A percentile compares a stretch with the other conserved stretches of the same genome.
phyloP scores from a whole-genome alignment of 768 basidiomycete species.

The Phanerochaete carnosa region DNA sequence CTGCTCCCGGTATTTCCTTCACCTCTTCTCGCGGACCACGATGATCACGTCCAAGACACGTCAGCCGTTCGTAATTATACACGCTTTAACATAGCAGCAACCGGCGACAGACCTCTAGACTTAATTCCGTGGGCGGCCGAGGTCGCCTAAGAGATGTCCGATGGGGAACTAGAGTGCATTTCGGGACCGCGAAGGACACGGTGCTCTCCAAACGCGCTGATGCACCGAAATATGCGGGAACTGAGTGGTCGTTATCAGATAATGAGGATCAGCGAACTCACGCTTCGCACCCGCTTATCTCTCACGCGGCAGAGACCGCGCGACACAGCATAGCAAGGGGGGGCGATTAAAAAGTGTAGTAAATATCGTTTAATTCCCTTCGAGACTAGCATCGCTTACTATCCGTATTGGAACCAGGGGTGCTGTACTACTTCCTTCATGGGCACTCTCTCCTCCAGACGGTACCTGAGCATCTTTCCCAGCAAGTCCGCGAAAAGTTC shows the following conservation, averaged over 20 bases:
- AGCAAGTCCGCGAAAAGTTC: constrained; percentile 36
- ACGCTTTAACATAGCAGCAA: not conserved
- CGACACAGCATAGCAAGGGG: no score
- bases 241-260: constrained; percentile 3
- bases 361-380: no score
- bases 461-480: constrained; percentile 37
- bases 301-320: no score
- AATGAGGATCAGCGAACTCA: not conserved
- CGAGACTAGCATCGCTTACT: no score
- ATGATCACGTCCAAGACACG: not conserved
- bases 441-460: constrained; percentile 39
- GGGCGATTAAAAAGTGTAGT: no score
- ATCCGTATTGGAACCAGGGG: constrained; percentile 27
- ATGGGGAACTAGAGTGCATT: not conserved
- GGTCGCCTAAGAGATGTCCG: not conserved
- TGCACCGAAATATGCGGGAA: not conserved
- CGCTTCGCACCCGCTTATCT: not conserved
- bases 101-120: not conserved
- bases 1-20: not conserved
- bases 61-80: not conserved
- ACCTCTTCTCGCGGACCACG: constrained; percentile 4
- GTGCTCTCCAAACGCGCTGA: not conserved
- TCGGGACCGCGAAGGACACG: not conserved
- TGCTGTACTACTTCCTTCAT: constrained; percentile 33
- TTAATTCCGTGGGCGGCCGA: not conserved